These are phyloP conservation scores for Sergeia podlipaevii DNA, from an alignment of 208 protist species.

Conservation along the genomic window DNA sequence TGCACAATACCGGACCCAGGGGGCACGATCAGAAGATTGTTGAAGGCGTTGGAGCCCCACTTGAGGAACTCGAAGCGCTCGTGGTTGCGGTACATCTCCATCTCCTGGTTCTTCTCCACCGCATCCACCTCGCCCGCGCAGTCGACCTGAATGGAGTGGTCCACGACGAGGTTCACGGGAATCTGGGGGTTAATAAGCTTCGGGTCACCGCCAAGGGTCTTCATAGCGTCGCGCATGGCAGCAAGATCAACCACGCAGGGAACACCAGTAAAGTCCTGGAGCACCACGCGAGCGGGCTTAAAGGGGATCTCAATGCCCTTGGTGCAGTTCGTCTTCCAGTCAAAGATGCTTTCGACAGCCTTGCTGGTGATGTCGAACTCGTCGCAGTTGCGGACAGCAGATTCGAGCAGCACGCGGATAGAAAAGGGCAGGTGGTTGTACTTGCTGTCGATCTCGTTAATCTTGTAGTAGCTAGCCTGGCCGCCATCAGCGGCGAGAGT, in stretches of 20 bases:
- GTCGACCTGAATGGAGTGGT: conserved; percentile 96
- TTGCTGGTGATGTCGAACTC: conserved; percentile 89
- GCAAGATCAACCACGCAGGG: conserved; percentile 96
- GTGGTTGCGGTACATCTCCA: conserved; percentile 94
- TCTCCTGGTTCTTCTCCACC: conserved; percentile 87
- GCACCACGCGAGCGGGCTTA: conserved; percentile 94
- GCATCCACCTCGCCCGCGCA: conserved; percentile 66
- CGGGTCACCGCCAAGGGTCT: conserved; percentile 90
- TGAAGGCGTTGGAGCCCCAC: conserved; percentile 95
- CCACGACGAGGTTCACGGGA: conserved; percentile 96
- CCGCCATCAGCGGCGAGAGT: conserved; percentile 47
- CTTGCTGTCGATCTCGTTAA: conserved; percentile 77
- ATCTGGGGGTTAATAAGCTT: conserved; percentile 94
- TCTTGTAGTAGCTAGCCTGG: conserved; percentile 73
- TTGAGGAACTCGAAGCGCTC: conserved; percentile 98
- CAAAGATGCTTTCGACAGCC: conserved; percentile 92
- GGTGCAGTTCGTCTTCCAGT: conserved; percentile 90
- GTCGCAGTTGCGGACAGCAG: conserved; percentile 95
- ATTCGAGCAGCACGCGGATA: conserved; percentile 96
- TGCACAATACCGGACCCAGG: conserved; percentile 97
- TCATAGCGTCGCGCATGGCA: conserved; percentile 93
- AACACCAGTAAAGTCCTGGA: conserved; percentile 96
- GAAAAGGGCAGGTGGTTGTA: conserved; percentile 92
- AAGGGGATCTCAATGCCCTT: conserved; percentile 95
- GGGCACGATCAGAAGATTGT: conserved; percentile 94